Evolutionary conservation across 1,284 basidiomycete genomes (phyloP).

Genomic region (Cystobasidiaceae sp.): DNA sequence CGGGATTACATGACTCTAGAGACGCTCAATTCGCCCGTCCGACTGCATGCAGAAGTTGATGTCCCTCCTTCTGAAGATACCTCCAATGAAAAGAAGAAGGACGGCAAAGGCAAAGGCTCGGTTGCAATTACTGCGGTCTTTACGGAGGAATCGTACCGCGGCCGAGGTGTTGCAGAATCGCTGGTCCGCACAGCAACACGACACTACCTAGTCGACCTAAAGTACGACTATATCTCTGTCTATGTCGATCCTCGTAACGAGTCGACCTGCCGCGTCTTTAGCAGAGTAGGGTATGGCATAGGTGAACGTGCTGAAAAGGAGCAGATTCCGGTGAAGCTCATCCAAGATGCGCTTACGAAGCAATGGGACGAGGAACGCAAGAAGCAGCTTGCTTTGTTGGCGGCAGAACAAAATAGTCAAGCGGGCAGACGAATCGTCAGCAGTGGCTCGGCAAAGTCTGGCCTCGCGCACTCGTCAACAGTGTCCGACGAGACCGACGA

Average conservation of each 20-base stretch:
- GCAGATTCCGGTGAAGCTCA: constrained; percentile 12
- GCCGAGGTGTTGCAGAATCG: constrained; percentile 29
- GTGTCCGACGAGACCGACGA: no score
- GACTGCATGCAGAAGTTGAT: no score
- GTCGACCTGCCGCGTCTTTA: constrained; percentile 7
- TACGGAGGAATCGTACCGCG: constrained; percentile 16
- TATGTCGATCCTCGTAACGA: constrained; percentile 25
- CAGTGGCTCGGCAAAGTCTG: no score
- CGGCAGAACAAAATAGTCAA: neutral
- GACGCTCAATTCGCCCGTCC: no score
- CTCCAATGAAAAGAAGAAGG: neutral
- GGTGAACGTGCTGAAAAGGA: constrained; percentile 8
- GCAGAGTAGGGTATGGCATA: constrained; percentile 19
- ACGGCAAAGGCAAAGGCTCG: neutral
- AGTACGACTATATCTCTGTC: constrained; percentile 20
- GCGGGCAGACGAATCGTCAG: no score
- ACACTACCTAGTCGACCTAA: constrained; percentile 16
- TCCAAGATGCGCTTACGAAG: neutral
- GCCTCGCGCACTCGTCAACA: no score
- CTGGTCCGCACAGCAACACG: constrained; percentile 18
- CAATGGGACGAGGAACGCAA: constrained; percentile 13
- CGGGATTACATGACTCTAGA: neutral
- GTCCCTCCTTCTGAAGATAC: neutral
- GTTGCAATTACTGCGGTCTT: constrained; percentile 23
- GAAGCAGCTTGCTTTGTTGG: neutral